Percentiles rank a stretch among this genome's conserved stretches.
These are phyloP conservation scores for Pluteus cervinus DNA, from an alignment of 768 basidiomycete species.

Conservation along the genomic window DNA sequence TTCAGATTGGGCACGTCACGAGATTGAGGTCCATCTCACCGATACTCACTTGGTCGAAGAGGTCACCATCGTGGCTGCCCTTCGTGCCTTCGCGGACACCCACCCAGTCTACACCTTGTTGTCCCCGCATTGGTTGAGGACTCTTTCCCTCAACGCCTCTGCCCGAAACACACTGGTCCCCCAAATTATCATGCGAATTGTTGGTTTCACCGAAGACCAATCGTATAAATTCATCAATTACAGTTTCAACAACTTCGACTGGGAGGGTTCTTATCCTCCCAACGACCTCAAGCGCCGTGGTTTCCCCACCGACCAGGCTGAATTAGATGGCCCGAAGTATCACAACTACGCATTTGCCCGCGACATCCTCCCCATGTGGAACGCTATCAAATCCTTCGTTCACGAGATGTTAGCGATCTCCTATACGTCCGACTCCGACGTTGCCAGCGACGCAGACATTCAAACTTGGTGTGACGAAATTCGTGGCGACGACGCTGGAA, in stretches of 20 bases:
- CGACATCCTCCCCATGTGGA: conserved; percentile 18
- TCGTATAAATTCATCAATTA: conserved; percentile 14
- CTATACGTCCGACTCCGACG: conserved; percentile 15
- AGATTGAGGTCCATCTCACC: conserved; percentile 20
- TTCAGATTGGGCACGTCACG: conserved; percentile 24
- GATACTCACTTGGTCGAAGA: conserved; percentile 26
- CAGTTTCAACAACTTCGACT: conserved; percentile 19
- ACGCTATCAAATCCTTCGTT: conserved; percentile 20
- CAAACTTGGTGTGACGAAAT: conserved; percentile 17
- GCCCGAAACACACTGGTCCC: conserved; percentile 21
- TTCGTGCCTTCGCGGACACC: conserved; percentile 15
- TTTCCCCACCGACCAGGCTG: conserved; percentile 19
- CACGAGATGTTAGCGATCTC: conserved; percentile 9
- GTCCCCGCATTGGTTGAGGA: conserved; percentile 22
- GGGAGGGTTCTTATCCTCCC: conserved; percentile 18
- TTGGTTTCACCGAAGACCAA: conserved; percentile 13
- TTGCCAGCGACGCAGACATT: conserved; percentile 14
- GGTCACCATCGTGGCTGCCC: conserved; percentile 22
- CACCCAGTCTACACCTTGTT: conserved; percentile 22
- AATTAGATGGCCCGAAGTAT: conserved; percentile 18
- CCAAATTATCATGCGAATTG: conserved; percentile 15
- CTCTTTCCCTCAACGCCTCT: conserved; percentile 20
- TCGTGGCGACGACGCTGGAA: conserved; percentile 15
- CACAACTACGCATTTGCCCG: conserved; percentile 25
- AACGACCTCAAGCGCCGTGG: conserved; percentile 22